Conservation (phyloP, 371 early-diverging fungal genomes). For the Actinomucor elegans region DNA sequence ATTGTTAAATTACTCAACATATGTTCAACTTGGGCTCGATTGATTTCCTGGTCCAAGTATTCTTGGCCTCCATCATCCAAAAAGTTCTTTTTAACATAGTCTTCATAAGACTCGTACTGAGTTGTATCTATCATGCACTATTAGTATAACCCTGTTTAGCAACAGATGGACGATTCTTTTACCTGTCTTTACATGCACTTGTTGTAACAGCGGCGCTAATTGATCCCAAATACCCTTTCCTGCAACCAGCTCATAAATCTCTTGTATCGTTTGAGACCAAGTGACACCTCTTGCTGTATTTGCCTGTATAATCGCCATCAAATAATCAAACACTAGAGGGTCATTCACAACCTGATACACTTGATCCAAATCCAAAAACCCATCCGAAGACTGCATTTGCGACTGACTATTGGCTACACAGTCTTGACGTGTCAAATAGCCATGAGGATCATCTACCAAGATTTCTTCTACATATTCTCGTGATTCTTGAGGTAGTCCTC, state of each 20-base stretch:
- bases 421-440: slow-evolving; percentile 10
- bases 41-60: slow-evolving; percentile 33
- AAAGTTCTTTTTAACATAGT: slow-evolving; percentile 37
- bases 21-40: slow-evolving; percentile 35
- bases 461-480: slow-evolving; percentile 13
- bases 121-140: slow-evolving; percentile 2
- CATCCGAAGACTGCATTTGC: not conserved
- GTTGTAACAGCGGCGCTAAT: slow-evolving; percentile 18
- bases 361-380: slow-evolving; percentile 20
- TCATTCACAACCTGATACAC: slow-evolving; percentile 12
- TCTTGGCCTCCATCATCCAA: slow-evolving; percentile 35
- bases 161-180: not conserved
- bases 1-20: slow-evolving; percentile 30
- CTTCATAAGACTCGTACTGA: slow-evolving; percentile 33
- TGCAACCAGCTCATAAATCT: slow-evolving; percentile 13
- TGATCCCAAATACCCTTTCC: slow-evolving; percentile 11
- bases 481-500: slow-evolving; percentile 1
- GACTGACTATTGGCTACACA: not conserved
- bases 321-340: slow-evolving; percentile 10
- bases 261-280: slow-evolving; percentile 20
- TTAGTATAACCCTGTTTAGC: not conserved
- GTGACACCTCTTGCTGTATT: slow-evolving; percentile 1
- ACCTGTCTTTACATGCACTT: slow-evolving; percentile 9
- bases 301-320: slow-evolving; percentile 24
- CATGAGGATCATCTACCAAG: slow-evolving; percentile 13